Base-by-base conservation (phyloP, 2,329 filamentous ascomycete genomes). In the Colletotrichum brevisporum region DNA sequence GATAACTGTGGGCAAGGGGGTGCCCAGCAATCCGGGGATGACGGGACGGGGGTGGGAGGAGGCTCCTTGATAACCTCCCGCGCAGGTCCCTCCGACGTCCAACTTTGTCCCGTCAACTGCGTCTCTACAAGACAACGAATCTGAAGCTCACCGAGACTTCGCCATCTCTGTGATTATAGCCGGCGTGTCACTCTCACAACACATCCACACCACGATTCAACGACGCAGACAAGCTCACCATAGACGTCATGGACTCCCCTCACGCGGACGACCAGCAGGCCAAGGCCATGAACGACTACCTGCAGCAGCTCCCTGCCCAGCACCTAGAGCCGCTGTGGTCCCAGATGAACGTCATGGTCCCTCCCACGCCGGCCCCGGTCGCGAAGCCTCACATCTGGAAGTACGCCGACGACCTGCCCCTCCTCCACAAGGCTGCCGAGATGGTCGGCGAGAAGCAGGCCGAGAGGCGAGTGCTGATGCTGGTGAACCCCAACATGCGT, bases 291-390 rank as follows among this genome's bases (percentile, higher is more conserved):
- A 63, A 74, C 56, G 70, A 74, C 15, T 79, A 76, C 57, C 72
- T 78, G 26, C 66, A 68, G 10, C 64, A 70, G n/a, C 73, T 80
- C 5, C 77, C 78, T 1, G 66, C 75, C 0, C 73, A 78, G 51
- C 70, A 79, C 63, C 54, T 80, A 4, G 78, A 79, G 69, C 85
- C 85, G 0, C 73, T 88, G 5, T 87, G 85, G 85, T 78, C 78
- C 4, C 80, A 84, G 52, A 86, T 87, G 84, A 76, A 75, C 41
- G 74, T 73, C 27, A 79, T 86, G 71, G 85, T 85, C 15, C 83
- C 85, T 2, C 82, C 82, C 0, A 75, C 75, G 0, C 85, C 85
- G 1, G 83, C 83, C 45, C 85, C 85, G 2, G 78, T 74, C 4
- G 75, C 78, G 1, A 72, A 80, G 13, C 82, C 85, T 9, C 73